Conservation (phyloP, 108 stramenopile species). For the Pseudonitzschia multistriata region DNA sequence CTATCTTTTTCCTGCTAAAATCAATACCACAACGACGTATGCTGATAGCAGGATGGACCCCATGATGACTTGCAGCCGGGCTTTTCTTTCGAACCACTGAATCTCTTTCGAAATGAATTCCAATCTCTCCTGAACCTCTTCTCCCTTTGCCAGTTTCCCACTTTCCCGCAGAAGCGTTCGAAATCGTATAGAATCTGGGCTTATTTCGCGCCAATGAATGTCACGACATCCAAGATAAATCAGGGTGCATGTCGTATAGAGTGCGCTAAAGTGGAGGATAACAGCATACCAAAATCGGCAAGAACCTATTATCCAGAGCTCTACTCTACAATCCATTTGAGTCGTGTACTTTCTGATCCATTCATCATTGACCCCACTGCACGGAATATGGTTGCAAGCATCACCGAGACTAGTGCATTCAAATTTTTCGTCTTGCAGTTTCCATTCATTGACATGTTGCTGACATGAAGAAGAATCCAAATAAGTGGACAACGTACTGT, state of each 20-base stretch:
- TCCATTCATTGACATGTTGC: neutral
- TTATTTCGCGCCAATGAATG: constrained; percentile 38
- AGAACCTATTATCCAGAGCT: constrained; percentile 33
- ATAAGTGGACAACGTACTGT: constrained; percentile 13
- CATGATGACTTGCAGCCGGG: constrained; percentile 22
- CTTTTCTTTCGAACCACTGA: constrained; percentile 27
- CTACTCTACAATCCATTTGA: constrained; percentile 36
- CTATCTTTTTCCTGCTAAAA: neutral
- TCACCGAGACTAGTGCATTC: constrained; percentile 21
- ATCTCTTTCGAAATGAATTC: constrained; percentile 20
- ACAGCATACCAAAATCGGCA: constrained; percentile 24
- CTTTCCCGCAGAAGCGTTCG: constrained; percentile 30
- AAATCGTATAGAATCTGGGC: constrained; percentile 30
- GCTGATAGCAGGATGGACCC: constrained; percentile 12
- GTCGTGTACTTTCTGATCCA: constrained; percentile 18
- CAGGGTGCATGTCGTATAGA: constrained; percentile 32
- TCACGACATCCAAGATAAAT: constrained; percentile 36
- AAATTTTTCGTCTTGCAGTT: constrained; percentile 21
- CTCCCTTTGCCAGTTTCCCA: constrained; percentile 30
- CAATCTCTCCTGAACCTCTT: constrained; percentile 10
- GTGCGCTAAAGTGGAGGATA: constrained; percentile 22
- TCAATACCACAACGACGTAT: constrained; percentile 17
- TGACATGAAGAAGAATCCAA: constrained; percentile 8
- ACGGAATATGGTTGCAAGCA: constrained; percentile 27
- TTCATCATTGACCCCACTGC: constrained; percentile 33